phyloP scores from a whole-genome alignment of 208 protist genomes.

The Tritrichomonas musculus region DNA sequence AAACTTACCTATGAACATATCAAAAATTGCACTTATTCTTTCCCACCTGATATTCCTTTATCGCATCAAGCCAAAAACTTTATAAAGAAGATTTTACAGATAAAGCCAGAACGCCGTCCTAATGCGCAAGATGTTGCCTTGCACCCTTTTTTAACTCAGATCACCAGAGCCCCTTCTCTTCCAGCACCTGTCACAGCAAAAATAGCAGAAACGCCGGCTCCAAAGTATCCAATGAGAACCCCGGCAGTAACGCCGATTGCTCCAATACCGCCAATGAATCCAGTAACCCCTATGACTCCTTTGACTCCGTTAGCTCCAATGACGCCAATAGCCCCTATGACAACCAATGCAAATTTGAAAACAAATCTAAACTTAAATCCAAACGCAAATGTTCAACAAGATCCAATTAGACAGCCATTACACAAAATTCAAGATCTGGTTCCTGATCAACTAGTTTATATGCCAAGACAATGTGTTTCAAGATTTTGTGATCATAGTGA shows the following conservation, averaged over 20 bases:
- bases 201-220: too few relatives aligned
- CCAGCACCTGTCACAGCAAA: too few relatives aligned
- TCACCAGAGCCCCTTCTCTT: not conserved
- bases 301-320: too few relatives aligned
- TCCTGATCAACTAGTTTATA: constrained; percentile 73
- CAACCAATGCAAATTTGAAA: too few relatives aligned
- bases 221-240: too few relatives aligned
- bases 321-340: too few relatives aligned
- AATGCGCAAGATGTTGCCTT: constrained; percentile 68
- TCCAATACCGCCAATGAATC: too few relatives aligned
- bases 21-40: constrained; percentile 72
- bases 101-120: constrained; percentile 65
- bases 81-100: constrained; percentile 66
- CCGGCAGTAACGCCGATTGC: too few relatives aligned
- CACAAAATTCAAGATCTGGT: not conserved
- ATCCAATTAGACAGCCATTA: not conserved
- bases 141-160: constrained; percentile 64
- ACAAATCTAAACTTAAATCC: too few relatives aligned
- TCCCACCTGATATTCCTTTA: constrained; percentile 67
- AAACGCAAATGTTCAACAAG: not conserved
- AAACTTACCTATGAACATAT: constrained; percentile 89
- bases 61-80: constrained; percentile 67
- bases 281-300: too few relatives aligned
- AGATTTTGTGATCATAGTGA: constrained; percentile 44
- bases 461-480: constrained; percentile 60